A percentile compares a stretch with the other conserved stretches of the same genome.
Conservation (phyloP, 2,329 filamentous ascomycete species). For the Cladophialophora carrionii region DNA sequence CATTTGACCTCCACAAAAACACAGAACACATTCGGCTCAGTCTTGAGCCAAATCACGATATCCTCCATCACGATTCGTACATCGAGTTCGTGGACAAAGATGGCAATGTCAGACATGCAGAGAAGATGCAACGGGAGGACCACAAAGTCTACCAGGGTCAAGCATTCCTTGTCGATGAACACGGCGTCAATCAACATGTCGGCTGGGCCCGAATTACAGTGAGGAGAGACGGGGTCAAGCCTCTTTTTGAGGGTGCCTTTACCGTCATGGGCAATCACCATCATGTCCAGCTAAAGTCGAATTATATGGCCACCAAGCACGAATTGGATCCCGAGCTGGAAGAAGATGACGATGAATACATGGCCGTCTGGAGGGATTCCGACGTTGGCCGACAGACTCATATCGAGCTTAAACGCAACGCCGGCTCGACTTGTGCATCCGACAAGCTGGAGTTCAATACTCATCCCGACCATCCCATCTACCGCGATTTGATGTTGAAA, state of each 20-base stretch:
- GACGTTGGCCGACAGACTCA: slow-evolving; percentile 66
- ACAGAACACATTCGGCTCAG: slow-evolving; percentile 74
- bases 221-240: slow-evolving; percentile 71
- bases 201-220: slow-evolving; percentile 87
- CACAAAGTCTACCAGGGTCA: slow-evolving; percentile 85
- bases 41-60: slow-evolving; percentile 88
- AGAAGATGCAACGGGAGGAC: slow-evolving; percentile 70
- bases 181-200: slow-evolving; percentile 72
- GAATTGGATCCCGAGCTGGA: slow-evolving; percentile 69
- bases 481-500: slow-evolving; percentile 48
- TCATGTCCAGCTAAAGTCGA: slow-evolving; percentile 76
- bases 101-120: slow-evolving; percentile 67
- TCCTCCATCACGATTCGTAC: slow-evolving; percentile 74
- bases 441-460: slow-evolving; percentile 80
- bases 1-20: slow-evolving; percentile 71
- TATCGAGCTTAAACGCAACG: slow-evolving; percentile 67
- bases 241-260: slow-evolving; percentile 90
- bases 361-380: slow-evolving; percentile 91
- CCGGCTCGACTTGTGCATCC: slow-evolving; percentile 65
- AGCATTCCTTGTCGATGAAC: slow-evolving; percentile 68
- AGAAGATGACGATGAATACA: slow-evolving; percentile 66
- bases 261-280: slow-evolving; percentile 79
- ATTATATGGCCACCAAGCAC: slow-evolving; percentile 74
- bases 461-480: slow-evolving; percentile 70
- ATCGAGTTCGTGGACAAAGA: slow-evolving; percentile 73